These are phyloP conservation scores for Collariella sp. DNA, from an alignment of 495 filamentous ascomycete genomes.

Conservation along the genomic window DNA sequence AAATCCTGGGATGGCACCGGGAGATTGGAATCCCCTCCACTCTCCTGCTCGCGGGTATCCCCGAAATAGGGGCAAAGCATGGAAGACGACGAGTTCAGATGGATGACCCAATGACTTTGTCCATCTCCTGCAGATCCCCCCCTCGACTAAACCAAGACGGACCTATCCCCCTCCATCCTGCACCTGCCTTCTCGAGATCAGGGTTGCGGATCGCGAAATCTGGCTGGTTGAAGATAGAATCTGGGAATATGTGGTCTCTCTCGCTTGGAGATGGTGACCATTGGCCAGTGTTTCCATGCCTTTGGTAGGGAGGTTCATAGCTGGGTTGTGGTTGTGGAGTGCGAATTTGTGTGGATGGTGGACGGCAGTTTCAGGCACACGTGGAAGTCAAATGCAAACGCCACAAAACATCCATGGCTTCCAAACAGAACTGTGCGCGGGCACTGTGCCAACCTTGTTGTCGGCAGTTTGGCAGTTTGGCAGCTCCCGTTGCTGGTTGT, in stretches of 20 bases:
- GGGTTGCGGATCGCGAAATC: background rate
- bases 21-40: background rate
- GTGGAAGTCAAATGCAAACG: no score
- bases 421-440: no score
- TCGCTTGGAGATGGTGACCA: background rate
- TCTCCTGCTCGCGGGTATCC: background rate
- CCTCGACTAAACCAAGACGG: background rate
- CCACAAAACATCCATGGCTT: no score
- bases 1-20: no score
- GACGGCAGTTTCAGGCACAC: no score
- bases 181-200: background rate
- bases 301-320: no score
- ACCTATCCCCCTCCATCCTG: background rate
- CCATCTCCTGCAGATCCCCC: constrained; percentile 3
- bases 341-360: no score
- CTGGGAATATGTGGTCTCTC: background rate
- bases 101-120: background rate
- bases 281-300: background rate
- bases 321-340: no score
- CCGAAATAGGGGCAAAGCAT: background rate
- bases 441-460: no score
- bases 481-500: no score
- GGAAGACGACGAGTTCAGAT: background rate
- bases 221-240: background rate
- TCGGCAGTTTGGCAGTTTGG: no score